Percentiles rank a stretch among this genome's conserved stretches.
Conservation (phyloP, 2,329 filamentous ascomycete species). For the Neonectria punicea region DNA sequence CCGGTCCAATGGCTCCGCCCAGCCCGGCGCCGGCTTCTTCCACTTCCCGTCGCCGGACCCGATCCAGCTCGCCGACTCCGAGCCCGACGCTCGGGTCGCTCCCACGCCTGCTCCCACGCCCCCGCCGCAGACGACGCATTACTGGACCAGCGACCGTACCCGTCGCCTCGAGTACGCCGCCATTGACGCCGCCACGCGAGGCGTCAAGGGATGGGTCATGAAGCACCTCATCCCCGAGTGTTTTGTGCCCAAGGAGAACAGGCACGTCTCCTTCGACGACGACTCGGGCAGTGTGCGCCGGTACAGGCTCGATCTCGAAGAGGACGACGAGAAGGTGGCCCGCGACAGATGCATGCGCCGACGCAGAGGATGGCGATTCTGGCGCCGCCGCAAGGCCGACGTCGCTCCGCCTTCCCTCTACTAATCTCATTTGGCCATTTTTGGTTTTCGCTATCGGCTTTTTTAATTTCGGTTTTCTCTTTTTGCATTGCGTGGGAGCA, state of each 20-base stretch:
- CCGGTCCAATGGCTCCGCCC: conserved; percentile 46
- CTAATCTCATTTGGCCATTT: conserved; percentile 2
- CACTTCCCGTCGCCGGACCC: conserved; percentile 61
- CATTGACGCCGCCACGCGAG: conserved; percentile 70
- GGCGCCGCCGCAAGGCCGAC: conserved; percentile 41
- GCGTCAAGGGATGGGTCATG: conserved; percentile 69
- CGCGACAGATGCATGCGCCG: conserved; percentile 23
- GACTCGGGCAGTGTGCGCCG: conserved; percentile 71
- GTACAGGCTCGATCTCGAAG: conserved; percentile 68
- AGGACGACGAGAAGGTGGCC: conserved; percentile 48
- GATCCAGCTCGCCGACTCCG: conserved; percentile 40
- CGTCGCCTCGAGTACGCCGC: conserved; percentile 73
- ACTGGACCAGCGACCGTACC: conserved; percentile 74
- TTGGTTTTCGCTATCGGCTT: conserved; percentile 18
- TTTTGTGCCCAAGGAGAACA: conserved; percentile 61
- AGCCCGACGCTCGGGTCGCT: conserved; percentile 31
- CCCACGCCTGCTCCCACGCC: conserved; percentile 48
- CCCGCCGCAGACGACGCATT: conserved; percentile 70
- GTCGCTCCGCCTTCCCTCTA: conserved; percentile 13
- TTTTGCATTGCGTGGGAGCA: conserved; percentile 38
- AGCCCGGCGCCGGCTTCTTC: conserved; percentile 55
- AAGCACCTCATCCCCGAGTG: conserved; percentile 69
- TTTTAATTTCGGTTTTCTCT: conserved; percentile 11
- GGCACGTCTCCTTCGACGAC: conserved; percentile 67
- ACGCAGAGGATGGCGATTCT: conserved; percentile 45